Conservation (phyloP, 176 grass and related monocot species). For the Panicum miliaceum region DNA sequence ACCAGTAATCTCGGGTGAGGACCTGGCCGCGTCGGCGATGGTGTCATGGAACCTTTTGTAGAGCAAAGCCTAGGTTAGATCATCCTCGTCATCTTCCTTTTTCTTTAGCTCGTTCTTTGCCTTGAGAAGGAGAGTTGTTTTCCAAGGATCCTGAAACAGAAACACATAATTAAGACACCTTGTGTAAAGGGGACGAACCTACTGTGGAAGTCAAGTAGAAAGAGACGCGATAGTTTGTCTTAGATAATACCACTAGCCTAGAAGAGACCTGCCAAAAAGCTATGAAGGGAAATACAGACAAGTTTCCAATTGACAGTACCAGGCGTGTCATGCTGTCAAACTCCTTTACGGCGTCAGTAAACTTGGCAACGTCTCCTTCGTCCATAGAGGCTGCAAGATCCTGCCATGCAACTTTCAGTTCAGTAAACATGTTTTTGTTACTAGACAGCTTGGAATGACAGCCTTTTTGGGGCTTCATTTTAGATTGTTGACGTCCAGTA, state of each 20-base stretch:
- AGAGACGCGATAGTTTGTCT: neutral
- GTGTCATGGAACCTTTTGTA: conserved; percentile 38
- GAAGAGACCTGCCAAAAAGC: neutral
- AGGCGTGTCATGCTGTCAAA: conserved; percentile 89
- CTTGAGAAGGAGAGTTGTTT: conserved; percentile 84
- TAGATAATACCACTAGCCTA: neutral
- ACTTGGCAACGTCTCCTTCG: conserved; percentile 79
- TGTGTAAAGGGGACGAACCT: neutral
- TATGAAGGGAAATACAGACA: conserved; percentile 1
- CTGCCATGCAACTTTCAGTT: conserved; percentile 48
- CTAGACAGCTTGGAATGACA: neutral
- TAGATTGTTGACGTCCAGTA: neutral
- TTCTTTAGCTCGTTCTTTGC: conserved; percentile 83
- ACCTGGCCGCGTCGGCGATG: conserved; percentile 9
- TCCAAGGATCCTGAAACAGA: conserved; percentile 83
- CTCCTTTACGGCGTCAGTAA: conserved; percentile 81
- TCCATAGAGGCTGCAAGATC: conserved; percentile 89
- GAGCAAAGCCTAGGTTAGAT: conserved; percentile 69
- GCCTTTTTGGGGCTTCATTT: neutral
- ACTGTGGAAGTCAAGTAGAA: neutral
- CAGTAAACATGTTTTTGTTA: neutral
- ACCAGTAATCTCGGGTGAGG: neutral
- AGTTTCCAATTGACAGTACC: conserved; percentile 53
- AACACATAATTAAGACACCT: neutral
- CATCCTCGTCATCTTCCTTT: conserved; percentile 82